Evolutionary conservation across 805 yeast species (phyloP).

Genomic region (Starmerella bacillaris): DNA sequence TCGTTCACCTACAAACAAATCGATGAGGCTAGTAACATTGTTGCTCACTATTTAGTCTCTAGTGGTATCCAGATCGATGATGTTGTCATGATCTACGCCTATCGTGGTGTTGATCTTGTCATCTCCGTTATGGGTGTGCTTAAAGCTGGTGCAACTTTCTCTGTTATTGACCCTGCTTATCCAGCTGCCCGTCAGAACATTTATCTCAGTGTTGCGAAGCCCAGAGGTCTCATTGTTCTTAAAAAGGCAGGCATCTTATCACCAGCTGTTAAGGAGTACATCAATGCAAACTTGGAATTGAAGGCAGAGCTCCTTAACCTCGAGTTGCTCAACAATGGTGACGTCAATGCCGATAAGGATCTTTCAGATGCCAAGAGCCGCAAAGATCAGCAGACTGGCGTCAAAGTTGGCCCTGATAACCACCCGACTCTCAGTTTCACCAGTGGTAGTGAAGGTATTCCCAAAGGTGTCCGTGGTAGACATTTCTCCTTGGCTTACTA

Average conservation of each 20-base stretch:
- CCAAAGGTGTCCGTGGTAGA: conserved; percentile 96
- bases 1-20: conserved; percentile 72
- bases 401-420: conserved; percentile 89
- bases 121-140: conserved; percentile 95
- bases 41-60: conserved; percentile 69
- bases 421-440: conserved; percentile 95
- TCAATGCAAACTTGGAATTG: conserved; percentile 52
- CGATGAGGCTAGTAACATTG: conserved; percentile 79
- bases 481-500: conserved; percentile 93
- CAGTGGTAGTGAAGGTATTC: conserved; percentile 94
- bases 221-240: conserved; percentile 75
- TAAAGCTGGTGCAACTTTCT: conserved; percentile 96
- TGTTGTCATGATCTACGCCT: conserved; percentile 93
- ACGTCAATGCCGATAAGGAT: conserved; percentile 25
- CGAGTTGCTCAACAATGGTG: conserved; percentile 60
- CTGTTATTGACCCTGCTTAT: conserved; percentile 96
- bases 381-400: conserved; percentile 47
- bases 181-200: conserved; percentile 96
- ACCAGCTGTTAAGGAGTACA: conserved; percentile 59
- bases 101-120: conserved; percentile 91
- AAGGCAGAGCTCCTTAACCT: conserved; percentile 59
- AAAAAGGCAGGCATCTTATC: conserved; percentile 77
- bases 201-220: conserved; percentile 83
- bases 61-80: conserved; percentile 81
- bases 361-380: conserved; percentile 33